Conservation (phyloP, 768 basidiomycete genomes). For the Hemileccinum rubropunctum region DNA sequence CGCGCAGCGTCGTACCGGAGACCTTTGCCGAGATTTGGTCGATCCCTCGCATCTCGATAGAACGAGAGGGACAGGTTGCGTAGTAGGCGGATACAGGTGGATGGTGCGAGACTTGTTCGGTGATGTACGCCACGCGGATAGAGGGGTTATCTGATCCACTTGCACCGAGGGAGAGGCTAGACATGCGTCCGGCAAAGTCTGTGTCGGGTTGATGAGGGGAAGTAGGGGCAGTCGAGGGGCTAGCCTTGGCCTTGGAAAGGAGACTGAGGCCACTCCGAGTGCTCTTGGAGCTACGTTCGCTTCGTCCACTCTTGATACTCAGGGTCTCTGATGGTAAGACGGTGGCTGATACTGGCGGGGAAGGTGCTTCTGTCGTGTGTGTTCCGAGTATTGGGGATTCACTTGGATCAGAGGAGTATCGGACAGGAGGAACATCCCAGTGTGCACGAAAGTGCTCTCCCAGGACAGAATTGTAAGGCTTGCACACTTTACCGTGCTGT, state of each 20-base stretch:
- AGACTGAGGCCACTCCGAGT: slow-evolving; percentile 54
- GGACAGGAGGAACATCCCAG: slow-evolving; percentile 74
- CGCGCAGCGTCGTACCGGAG: slow-evolving; percentile 81
- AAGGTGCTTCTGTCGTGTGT: slow-evolving; percentile 31
- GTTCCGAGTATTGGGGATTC: slow-evolving; percentile 46
- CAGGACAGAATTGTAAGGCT: slow-evolving; percentile 86
- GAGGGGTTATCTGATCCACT: slow-evolving; percentile 32
- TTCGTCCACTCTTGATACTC: slow-evolving; percentile 47
- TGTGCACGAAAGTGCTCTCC: slow-evolving; percentile 89
- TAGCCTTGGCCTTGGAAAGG: slow-evolving; percentile 45
- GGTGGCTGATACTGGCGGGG: slow-evolving; percentile 23
- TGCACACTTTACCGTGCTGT: slow-evolving; percentile 89
- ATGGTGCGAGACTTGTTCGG: slow-evolving; percentile 96
- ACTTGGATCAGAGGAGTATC: slow-evolving; percentile 46
- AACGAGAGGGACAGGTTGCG: slow-evolving; percentile 70
- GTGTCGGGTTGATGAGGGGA: slow-evolving; percentile 46
- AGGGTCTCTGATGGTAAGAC: slow-evolving; percentile 43
- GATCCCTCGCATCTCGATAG: slow-evolving; percentile 70
- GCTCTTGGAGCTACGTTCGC: slow-evolving; percentile 60
- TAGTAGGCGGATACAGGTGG: slow-evolving; percentile 90
- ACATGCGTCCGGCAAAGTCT: slow-evolving; percentile 49
- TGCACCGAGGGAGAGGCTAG: slow-evolving; percentile 54
- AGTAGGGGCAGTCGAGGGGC: slow-evolving; percentile 36
- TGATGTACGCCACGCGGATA: slow-evolving; percentile 74
- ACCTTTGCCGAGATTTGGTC: slow-evolving; percentile 95